These are phyloP conservation scores for Anastatica hierochuntica DNA, from an alignment of 345 rosid genomes.

Conservation along the genomic window DNA sequence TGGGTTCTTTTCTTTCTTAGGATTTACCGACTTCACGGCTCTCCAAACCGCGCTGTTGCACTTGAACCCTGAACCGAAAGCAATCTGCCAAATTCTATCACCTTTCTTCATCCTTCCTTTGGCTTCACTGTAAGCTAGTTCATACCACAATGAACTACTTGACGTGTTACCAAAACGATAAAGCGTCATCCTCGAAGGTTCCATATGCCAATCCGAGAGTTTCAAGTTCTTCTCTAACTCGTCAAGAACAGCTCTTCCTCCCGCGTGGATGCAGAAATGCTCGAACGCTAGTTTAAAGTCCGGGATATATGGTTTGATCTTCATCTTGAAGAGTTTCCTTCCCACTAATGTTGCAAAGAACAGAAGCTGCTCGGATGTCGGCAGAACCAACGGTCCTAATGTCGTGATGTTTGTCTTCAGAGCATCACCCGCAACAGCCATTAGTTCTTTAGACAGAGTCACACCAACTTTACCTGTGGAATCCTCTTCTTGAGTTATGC, in stretches of 20 bases:
- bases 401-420: too few relatives aligned
- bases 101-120: too few relatives aligned
- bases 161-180: slow-evolving; percentile 55
- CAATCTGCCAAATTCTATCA: too few relatives aligned
- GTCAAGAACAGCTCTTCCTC: slow-evolving; percentile 49
- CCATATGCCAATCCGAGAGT: slow-evolving; percentile 47
- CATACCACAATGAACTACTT: slow-evolving; percentile 47
- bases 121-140: too few relatives aligned
- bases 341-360: slow-evolving; percentile 45
- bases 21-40: slow-evolving; percentile 36
- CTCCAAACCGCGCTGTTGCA: slow-evolving; percentile 55
- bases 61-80: slow-evolving; percentile 53
- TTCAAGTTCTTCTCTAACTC: slow-evolving; percentile 57
- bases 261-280: too few relatives aligned
- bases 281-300: slow-evolving; percentile 57
- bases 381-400: slow-evolving; percentile 50
- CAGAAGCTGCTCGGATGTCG: slow-evolving; percentile 44
- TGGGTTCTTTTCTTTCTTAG: slow-evolving; percentile 38
- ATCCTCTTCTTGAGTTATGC: slow-evolving; percentile 50
- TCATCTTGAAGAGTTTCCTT: slow-evolving; percentile 38
- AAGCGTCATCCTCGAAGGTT: slow-evolving; percentile 50
- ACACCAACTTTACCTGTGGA: slow-evolving; percentile 39
- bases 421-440: slow-evolving; percentile 56
- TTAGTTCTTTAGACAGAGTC: slow-evolving; percentile 39
- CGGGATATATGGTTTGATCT: slow-evolving; percentile 54